Evolutionary conservation across 2,329 filamentous ascomycete genomes (phyloP).

Genomic region (Knufia petricola): DNA sequence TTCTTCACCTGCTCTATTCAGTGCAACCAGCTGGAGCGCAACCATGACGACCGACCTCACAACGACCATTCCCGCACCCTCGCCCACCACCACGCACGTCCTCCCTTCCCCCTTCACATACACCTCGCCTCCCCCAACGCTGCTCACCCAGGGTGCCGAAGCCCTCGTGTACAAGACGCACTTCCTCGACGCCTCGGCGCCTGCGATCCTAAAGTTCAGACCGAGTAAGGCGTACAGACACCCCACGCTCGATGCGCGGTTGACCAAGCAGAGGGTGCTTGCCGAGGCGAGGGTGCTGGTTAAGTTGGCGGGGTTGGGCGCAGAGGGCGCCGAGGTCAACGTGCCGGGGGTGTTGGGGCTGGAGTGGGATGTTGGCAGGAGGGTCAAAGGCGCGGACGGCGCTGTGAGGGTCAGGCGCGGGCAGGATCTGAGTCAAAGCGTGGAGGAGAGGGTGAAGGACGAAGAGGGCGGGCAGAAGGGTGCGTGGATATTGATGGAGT

Average conservation of each 20-base stretch:
- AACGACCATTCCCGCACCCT: not conserved
- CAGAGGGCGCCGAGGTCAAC: conserved; percentile 56
- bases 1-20: too few species aligned
- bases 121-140: conserved; percentile 52
- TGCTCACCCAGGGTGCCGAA: conserved; percentile 91
- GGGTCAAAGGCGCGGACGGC: conserved; percentile 32
- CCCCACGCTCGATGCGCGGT: conserved; percentile 72
- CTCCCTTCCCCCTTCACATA: conserved; percentile 58
- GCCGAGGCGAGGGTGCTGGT: conserved; percentile 80
- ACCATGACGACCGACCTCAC: too few species aligned
- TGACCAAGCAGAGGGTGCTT: conserved; percentile 78
- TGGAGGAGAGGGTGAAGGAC: conserved; percentile 27
- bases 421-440: conserved; percentile 42
- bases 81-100: conserved; percentile 24
- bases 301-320: conserved; percentile 49
- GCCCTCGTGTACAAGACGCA: conserved; percentile 82
- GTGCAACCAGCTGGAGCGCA: too few species aligned
- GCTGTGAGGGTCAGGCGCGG: conserved; percentile 42
- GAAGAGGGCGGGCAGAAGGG: conserved; percentile 53
- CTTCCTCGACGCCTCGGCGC: conserved; percentile 58
- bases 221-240: conserved; percentile 88
- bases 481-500: conserved; percentile 76
- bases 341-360: conserved; percentile 73
- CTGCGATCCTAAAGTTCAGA: conserved; percentile 81
- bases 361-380: conserved; percentile 39